phyloP scores from a whole-genome alignment of 2,329 filamentous ascomycete species.

The Exutisphaerella laricina region DNA sequence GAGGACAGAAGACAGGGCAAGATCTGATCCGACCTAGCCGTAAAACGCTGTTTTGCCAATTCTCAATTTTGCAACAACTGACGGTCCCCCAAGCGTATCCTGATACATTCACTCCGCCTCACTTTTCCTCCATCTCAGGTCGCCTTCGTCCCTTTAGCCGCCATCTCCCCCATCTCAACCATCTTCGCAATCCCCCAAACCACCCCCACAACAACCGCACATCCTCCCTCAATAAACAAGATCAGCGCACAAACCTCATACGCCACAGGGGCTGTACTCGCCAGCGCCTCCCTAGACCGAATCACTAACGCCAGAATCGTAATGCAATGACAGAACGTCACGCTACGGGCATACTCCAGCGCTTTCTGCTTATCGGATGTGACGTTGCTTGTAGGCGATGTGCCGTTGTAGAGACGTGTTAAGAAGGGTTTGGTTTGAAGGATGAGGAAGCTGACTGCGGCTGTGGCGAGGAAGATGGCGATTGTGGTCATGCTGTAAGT shows the following conservation, averaged over 20 bases:
- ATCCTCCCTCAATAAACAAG: slow-evolving; percentile 5
- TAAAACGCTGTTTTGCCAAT: too few species aligned
- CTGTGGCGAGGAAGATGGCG: slow-evolving; percentile 8
- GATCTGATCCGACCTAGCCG: slow-evolving; percentile 4
- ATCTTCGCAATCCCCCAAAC: slow-evolving; percentile 8
- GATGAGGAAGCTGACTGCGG: slow-evolving; percentile 3
- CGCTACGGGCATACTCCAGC: background rate
- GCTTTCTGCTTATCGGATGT: slow-evolving; percentile 5
- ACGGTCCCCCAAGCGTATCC: too few species aligned
- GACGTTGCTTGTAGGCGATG: background rate
- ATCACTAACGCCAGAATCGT: slow-evolving; percentile 8
- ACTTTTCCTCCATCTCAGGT: background rate
- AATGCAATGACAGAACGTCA: slow-evolving; percentile 4
- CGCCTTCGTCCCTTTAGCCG: slow-evolving; percentile 2
- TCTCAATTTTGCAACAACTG: too few species aligned
- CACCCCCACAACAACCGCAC: slow-evolving; percentile 3
- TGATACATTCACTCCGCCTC: background rate
- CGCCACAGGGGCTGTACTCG: slow-evolving; percentile 4
- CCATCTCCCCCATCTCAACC: slow-evolving; percentile 4
- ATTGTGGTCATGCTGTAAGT: slow-evolving; percentile 5
- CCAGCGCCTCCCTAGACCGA: slow-evolving; percentile 8
- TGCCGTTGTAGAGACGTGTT: slow-evolving; percentile 2
- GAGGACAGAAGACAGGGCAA: slow-evolving; percentile 10
- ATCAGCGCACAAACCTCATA: slow-evolving; percentile 12
- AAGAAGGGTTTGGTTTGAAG: background rate